Conservation (phyloP, 192 early-diverging fungal genomes). For the Bifiguratus adelaidae region DNA sequence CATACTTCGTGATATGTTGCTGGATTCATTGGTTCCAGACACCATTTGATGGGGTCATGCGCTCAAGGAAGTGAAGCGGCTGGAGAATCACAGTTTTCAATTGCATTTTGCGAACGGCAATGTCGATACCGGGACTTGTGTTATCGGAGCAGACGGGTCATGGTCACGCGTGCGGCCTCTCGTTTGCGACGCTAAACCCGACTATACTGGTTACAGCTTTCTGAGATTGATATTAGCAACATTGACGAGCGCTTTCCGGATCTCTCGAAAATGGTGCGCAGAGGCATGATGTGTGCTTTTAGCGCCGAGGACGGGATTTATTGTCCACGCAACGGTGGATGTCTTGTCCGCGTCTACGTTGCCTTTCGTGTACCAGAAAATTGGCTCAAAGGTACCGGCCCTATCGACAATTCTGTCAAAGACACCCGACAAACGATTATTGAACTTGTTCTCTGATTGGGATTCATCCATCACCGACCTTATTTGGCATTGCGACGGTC, state of each 20-base stretch:
- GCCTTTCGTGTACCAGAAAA: constrained; percentile 15
- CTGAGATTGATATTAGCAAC: constrained; percentile 23
- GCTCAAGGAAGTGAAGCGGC: constrained; percentile 5
- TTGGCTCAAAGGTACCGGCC: constrained; percentile 10
- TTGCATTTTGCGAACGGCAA: constrained; percentile 15
- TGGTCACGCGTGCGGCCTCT: constrained; percentile 36
- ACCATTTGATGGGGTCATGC: constrained; percentile 24
- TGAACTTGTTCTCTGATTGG: constrained; percentile 14
- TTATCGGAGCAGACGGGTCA: constrained; percentile 44
- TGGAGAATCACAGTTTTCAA: background rate
- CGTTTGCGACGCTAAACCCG: constrained; percentile 18
- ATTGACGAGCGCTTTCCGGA: constrained; percentile 17
- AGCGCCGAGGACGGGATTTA: constrained; percentile 15
- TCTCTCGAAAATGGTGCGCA: constrained; percentile 14
- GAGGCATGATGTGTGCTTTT: constrained; percentile 22
- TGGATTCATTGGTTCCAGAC: constrained; percentile 22
- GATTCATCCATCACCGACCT: constrained; percentile 1
- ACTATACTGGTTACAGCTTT: constrained; percentile 29
- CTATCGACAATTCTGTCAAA: constrained; percentile 2
- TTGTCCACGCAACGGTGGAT: constrained; percentile 20
- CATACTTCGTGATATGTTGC: constrained; percentile 23
- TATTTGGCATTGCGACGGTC: constrained; percentile 1
- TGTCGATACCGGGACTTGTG: constrained; percentile 13
- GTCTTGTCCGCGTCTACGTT: constrained; percentile 18
- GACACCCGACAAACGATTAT: background rate